Base-by-base conservation (phyloP, 306 rosid species). In the Begonia fuchsioides region DNA sequence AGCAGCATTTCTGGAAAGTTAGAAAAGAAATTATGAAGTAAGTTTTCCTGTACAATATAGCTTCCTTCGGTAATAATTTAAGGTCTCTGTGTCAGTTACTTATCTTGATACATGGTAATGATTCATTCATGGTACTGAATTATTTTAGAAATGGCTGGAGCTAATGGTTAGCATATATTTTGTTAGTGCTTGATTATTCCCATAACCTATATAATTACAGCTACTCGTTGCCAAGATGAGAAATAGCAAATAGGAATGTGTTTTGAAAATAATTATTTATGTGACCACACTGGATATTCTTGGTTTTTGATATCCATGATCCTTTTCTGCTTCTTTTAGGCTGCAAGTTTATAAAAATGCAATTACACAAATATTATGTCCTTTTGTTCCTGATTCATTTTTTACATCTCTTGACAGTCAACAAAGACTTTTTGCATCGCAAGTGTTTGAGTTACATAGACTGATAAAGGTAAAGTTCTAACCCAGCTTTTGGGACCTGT, bases 1-100 rank as follows among this genome's bases (percentile, higher is more conserved):
- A 75, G 68, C 77, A 82, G 60, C 96, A 74, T 68, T 92, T 92
- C 69, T 86, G 92, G 98, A 86, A 82, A 73, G 98, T 96, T 9
- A 82, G 98, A 73, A 85, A 65, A 66, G 96, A 69, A 46, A 92
- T 92, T 59, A 74, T 65, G 72, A 75, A 71, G 98, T 92, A 86
- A 75, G 96, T 68, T 46, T 51, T 13, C 13, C 38, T 62, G 4
- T 43, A 53, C n/a, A 51, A 49, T 64, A 14, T 26, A 32, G 43
- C 12, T 45, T 53, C 58, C 50, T 52, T 20, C 46, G 47, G 58
- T 67, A 54, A 54, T 61, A 41, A 41, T 38, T 51, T 10, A 26
- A 26, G 32, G 32, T 26, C 32, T 26, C 32, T 26, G 6, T 26
- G 6, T 26, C 3, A 19, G 4, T 19, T 19, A 26, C 32, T 26